Evolutionary conservation across 805 yeast species (phyloP), one percentile per base, ranked within the genome.

Genomic region (Candida anglica): DNA sequence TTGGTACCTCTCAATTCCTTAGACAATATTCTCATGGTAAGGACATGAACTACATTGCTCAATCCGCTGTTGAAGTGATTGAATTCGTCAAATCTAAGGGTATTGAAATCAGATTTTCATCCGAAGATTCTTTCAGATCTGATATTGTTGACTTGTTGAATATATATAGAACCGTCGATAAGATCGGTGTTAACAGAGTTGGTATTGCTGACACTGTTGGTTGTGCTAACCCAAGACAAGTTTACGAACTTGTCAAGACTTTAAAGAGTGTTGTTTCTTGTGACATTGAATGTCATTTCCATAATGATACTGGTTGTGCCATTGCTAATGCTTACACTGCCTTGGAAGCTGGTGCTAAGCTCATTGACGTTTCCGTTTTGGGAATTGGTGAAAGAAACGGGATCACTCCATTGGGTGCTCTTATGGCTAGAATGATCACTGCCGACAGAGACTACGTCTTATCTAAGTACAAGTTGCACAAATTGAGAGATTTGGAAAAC

Each of bases 341-440:
- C 15, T 67, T 75, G 49, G 80, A 75, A 56, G 81, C 77, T 9
- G 81, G 81, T 46, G 79, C 79, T 29, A 73, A 71, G 56, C 69
- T 64, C 52, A 73, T 75, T 36, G 81, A 75, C 47, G 75, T 75
- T 5, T 72, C 77, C 28, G 77, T 75, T 15, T 67, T 75, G 50
- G 81, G 81, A 44, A 75, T 75, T 39, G 81, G 81, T 56, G 81
- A 75, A 59, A 69, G 81, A 66, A 75, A 75, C 56, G 81, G 81
- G 50, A 75, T 75, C 46, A 74, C 77, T 17, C 79, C 81, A 28
- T 60, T 75, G 46, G 79, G 81, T 46, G 80, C 79, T 18, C 67
- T 75, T 44, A 75, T 75, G 77, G 79, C 79, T 29, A 63, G 80
- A 60, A 75, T 75, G 80, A 74, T 75, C 49, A 76, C 76, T 35